Percentiles rank a stretch among this genome's conserved stretches.
phyloP scores from a whole-genome alignment of 2,329 filamentous ascomycete genomes.

The Aureobasidium sp. region DNA sequence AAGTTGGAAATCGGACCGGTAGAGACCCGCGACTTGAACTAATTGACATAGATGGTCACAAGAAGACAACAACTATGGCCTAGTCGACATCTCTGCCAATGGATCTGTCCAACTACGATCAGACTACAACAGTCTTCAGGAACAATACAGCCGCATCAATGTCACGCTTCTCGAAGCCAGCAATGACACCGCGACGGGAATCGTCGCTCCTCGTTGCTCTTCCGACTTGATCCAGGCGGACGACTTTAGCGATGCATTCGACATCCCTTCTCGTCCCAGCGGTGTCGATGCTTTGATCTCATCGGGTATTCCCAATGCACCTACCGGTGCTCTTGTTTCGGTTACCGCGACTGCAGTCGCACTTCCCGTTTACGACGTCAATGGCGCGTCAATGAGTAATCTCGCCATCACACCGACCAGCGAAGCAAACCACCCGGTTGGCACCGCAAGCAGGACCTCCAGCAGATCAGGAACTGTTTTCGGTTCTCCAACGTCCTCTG shows the following conservation, averaged over 20 bases:
- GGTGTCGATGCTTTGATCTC: constrained; percentile 67
- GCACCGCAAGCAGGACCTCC: constrained; percentile 27
- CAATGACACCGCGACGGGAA: constrained; percentile 49
- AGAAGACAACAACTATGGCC: constrained; percentile 55
- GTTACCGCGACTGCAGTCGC: constrained; percentile 52
- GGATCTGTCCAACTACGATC: constrained; percentile 35
- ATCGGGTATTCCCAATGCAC: constrained; percentile 61
- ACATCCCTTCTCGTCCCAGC: constrained; percentile 60
- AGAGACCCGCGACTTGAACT: neutral
- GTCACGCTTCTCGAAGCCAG: constrained; percentile 58
- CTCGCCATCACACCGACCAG: constrained; percentile 53
- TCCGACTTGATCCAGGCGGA: constrained; percentile 58
- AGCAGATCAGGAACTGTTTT: neutral
- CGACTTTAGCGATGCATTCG: constrained; percentile 73
- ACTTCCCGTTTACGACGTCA: constrained; percentile 50
- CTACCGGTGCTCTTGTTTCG: constrained; percentile 49
- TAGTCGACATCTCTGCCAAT: constrained; percentile 40
- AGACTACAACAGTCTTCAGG: constrained; percentile 61
- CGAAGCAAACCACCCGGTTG: constrained; percentile 49
- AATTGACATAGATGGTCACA: constrained; percentile 49
- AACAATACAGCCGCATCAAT: constrained; percentile 69
- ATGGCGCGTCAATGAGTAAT: constrained; percentile 53
- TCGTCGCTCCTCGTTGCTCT: constrained; percentile 58
- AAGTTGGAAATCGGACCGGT: neutral
- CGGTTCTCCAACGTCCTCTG: neutral